Conservation (phyloP, 169 alveolate species). For the Eimeria praecox region DNA sequence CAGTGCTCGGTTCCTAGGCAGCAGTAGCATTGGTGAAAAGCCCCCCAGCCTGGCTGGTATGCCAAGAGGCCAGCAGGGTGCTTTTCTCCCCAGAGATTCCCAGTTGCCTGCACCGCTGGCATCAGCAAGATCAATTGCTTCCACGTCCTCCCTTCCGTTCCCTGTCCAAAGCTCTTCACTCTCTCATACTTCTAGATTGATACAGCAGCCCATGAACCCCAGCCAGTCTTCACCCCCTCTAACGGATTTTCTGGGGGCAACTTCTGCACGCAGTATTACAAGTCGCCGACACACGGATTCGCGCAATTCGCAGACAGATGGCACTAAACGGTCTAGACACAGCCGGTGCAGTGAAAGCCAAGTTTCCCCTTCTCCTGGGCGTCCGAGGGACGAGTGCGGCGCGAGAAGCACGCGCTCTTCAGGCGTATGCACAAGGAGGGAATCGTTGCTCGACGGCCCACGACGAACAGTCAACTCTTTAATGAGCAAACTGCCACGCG, state of each 20-base stretch:
- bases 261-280: conserved; percentile 53
- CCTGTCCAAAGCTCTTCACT: conserved; percentile 7
- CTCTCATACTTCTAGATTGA: neutral
- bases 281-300: conserved; percentile 25
- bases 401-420: conserved; percentile 48
- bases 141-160: conserved; percentile 48
- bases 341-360: conserved; percentile 41
- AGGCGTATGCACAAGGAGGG: conserved; percentile 17
- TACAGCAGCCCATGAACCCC: neutral
- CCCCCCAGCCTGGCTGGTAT: neutral
- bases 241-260: conserved; percentile 40
- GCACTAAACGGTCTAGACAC: conserved; percentile 46
- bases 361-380: neutral
- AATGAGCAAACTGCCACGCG: conserved; percentile 22
- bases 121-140: conserved; percentile 50
- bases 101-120: conserved; percentile 43
- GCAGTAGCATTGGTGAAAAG: conserved; percentile 6
- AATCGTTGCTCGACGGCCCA: conserved; percentile 23
- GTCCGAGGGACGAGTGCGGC: neutral
- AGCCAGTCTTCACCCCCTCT: neutral
- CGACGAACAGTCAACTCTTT: conserved; percentile 59
- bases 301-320: neutral
- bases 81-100: neutral
- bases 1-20: conserved; percentile 58
- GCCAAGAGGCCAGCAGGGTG: conserved; percentile 3